A percentile compares a stretch with the other conserved stretches of the same genome.
Evolutionary conservation across 169 alveolate species (phyloP).

Genomic region (Cryptosporidium tyzzeri): DNA sequence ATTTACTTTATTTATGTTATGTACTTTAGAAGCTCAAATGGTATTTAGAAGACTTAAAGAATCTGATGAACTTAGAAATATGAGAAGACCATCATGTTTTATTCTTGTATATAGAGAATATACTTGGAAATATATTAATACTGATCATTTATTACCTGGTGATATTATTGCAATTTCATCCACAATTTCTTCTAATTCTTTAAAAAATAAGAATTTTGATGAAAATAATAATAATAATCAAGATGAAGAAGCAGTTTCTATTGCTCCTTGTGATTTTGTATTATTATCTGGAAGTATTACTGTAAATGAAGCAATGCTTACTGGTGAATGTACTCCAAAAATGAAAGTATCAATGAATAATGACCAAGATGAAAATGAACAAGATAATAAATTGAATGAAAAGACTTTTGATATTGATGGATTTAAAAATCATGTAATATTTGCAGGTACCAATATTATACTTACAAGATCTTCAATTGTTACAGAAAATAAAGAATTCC

Average conservation of each 20-base stretch:
- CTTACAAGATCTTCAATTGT: conserved; percentile 82
- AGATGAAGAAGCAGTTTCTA: conserved; percentile 76
- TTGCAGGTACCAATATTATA: conserved; percentile 94
- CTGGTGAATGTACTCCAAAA: conserved; percentile 92
- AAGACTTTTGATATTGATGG: conserved; percentile 15
- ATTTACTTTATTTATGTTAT: conserved; percentile 90
- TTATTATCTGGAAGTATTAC: conserved; percentile 85
- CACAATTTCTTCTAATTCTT: background rate
- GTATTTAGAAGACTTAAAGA: conserved; percentile 84
- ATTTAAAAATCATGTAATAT: conserved; percentile 87
- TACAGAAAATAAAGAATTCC: conserved; percentile 73
- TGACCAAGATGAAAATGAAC: conserved; percentile 76
- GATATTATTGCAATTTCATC: conserved; percentile 85
- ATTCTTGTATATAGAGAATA: conserved; percentile 89
- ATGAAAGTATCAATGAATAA: conserved; percentile 86
- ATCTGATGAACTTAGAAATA: conserved; percentile 81
- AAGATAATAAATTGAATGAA: background rate
- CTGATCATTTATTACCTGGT: conserved; percentile 94
- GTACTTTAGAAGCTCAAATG: conserved; percentile 88
- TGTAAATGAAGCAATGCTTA: conserved; percentile 91
- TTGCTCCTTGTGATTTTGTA: conserved; percentile 83
- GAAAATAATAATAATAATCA: conserved; percentile 46
- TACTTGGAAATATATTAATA: conserved; percentile 88
- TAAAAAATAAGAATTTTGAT: background rate
- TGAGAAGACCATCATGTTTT: conserved; percentile 91